These are phyloP conservation scores for Quercus alba DNA, from an alignment of 306 rosid species.

Conservation along the genomic window DNA sequence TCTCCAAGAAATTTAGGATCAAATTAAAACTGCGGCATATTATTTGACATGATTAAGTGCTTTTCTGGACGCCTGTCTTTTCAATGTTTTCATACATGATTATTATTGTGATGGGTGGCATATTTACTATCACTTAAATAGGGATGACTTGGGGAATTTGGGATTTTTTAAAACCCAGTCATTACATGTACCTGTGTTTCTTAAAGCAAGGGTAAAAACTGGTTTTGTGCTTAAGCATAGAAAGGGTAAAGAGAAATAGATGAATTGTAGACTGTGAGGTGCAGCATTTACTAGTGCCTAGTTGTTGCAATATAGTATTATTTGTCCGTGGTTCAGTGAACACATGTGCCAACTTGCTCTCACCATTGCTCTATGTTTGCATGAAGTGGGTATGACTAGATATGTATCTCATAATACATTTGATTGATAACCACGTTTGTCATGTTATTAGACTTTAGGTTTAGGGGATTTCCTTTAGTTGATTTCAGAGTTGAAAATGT, in stretches of 20 bases:
- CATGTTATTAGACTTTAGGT: too few species aligned
- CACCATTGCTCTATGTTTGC: too few species aligned
- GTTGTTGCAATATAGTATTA: not conserved
- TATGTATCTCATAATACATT: too few species aligned
- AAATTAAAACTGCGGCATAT: not conserved
- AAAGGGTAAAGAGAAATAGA: not conserved
- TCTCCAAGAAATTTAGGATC: conserved; percentile 1
- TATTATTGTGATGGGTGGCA: not conserved
- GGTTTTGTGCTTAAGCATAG: not conserved
- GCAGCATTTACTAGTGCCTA: not conserved
- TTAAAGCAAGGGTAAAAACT: not conserved
- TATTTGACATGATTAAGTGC: conserved; percentile 5
- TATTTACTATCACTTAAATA: not conserved
- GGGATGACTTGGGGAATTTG: not conserved
- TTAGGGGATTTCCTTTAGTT: too few species aligned
- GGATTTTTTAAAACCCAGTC: not conserved
- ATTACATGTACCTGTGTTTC: not conserved
- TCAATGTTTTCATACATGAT: not conserved
- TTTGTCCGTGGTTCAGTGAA: not conserved
- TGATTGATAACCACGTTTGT: too few species aligned
- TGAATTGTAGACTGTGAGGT: not conserved
- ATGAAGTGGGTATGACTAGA: too few species aligned
- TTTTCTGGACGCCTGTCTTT: not conserved
- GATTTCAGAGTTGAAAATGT: too few species aligned
- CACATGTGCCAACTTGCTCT: not conserved